These are phyloP conservation scores for Ephemerocybe angulata DNA, from an alignment of 768 basidiomycete species.

Conservation along the genomic window DNA sequence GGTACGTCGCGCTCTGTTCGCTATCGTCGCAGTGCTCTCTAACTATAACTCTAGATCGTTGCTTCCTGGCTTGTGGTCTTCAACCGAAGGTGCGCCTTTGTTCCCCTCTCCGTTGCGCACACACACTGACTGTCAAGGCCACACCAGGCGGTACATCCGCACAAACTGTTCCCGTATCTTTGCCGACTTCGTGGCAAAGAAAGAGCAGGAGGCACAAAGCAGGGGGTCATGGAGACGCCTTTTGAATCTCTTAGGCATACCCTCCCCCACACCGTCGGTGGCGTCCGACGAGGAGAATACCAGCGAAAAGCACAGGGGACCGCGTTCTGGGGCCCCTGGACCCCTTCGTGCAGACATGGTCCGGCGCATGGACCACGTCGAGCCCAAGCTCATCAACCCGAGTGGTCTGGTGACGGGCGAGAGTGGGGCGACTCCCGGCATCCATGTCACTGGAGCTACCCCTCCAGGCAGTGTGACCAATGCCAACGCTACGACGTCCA, in stretches of 20 bases:
- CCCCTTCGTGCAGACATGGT: constrained; percentile 73
- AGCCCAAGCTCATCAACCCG: constrained; percentile 63
- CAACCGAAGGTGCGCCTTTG: constrained; percentile 55
- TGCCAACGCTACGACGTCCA: constrained; percentile 11
- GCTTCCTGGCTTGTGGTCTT: constrained; percentile 85
- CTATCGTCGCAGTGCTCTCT: neutral
- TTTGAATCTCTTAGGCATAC: neutral
- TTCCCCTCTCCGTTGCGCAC: neutral
- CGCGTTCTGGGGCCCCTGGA: constrained; percentile 18
- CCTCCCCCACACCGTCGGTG: neutral
- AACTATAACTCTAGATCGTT: constrained; percentile 46
- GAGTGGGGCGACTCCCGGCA: constrained; percentile 24
- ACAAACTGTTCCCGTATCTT: neutral
- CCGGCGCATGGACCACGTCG: constrained; percentile 63
- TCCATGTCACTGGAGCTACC: constrained; percentile 3
- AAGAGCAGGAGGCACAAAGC: neutral
- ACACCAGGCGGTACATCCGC: constrained; percentile 8
- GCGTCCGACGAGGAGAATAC: neutral
- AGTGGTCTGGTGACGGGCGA: constrained; percentile 67
- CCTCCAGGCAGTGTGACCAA: constrained; percentile 8
- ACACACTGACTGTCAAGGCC: neutral
- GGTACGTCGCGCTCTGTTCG: constrained; percentile 38
- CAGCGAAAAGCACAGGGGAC: neutral
- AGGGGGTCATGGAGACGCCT: neutral
- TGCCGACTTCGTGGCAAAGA: neutral